These are phyloP conservation scores for Colletotrichum trifolii DNA, from an alignment of 2,329 filamentous ascomycete genomes.

Conservation along the genomic window DNA sequence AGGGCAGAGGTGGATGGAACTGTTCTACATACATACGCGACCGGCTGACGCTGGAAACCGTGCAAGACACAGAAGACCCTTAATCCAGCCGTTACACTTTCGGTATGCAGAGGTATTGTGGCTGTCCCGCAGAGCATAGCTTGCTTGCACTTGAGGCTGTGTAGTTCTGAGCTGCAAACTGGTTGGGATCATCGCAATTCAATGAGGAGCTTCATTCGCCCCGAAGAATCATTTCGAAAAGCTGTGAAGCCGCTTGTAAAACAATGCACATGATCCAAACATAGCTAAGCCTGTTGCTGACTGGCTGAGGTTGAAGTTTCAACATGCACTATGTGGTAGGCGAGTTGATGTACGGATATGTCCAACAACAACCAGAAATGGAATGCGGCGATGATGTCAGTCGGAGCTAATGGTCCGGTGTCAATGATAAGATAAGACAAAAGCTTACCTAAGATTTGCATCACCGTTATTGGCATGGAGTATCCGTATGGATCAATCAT, in stretches of 20 bases:
- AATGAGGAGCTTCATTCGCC: no score
- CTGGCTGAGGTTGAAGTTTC: background rate
- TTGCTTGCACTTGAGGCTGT: no score
- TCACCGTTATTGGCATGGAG: no score
- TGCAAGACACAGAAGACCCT: conserved; percentile 4
- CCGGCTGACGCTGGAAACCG: background rate
- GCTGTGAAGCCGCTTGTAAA: no score
- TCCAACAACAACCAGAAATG: background rate
- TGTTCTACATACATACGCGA: background rate
- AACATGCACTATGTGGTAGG: no score
- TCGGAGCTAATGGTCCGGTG: conserved; percentile 3
- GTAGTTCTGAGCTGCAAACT: no score
- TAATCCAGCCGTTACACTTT: conserved; percentile 8
- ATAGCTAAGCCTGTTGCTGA: no score
- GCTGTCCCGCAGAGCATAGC: background rate
- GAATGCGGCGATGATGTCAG: conserved; percentile 22
- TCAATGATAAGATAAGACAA: conserved; percentile 6
- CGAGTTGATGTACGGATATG: no score
- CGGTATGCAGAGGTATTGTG: conserved; percentile 6
- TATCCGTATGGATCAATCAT: background rate
- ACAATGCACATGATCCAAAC: no score
- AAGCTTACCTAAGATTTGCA: conserved; percentile 2
- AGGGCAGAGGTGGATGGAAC: no score
- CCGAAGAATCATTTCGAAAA: no score
- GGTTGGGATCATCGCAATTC: no score